Evolutionary conservation across 768 basidiomycete genomes (phyloP), one percentile per base, ranked within the genome.

Genomic region (Peribolospora kevripleyi): DNA sequence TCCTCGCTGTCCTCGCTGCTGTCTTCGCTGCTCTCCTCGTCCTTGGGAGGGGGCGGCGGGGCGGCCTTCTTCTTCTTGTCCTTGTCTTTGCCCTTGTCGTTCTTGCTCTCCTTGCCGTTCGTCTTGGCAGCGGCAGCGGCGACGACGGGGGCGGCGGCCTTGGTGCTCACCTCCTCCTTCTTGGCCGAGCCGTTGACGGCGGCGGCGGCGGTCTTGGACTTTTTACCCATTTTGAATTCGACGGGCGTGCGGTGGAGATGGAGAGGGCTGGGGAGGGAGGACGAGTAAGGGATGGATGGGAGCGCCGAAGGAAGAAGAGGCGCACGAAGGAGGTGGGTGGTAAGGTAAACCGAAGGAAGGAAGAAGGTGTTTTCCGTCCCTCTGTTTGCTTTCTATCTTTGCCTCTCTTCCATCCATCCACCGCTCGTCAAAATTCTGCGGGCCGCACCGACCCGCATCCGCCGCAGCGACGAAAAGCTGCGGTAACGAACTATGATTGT

Each of bases 141-240:
- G 45, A 57, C 54, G 10, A 55, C 53, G 10, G 54, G 54, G 5
- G 13, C 45, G n/a, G 51, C 51, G 41, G 46, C n/a, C 42, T 53
- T 46, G 8, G 46, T 42, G 10, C 40, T 42, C 40, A 4, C n/a
- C 5, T 45, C 48, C 50, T 7, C 49, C 37, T n/a, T 41, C 43
- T 14, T 11, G 11, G 14, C 6, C 47, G 47, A 48, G 13, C 8
- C 7, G 47, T 57, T 54, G 8, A 47, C 46, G 48, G 59, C 57
- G 1, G 56, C 54, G 11, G 56, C 56, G 38, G 51, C 54, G 38
- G 57, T 46, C 7, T 43, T 49, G 25, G 46, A 48, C 41, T 57
- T 56, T 57, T 60, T 60, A 55, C 10, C 14, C 57, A 58, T 60
- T 56, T 60, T 60, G 38, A 43, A 47, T 50, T 54, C 53, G 46